Conservation (phyloP, 2,329 filamentous ascomycete genomes). For the Geosmithia putterillii region DNA sequence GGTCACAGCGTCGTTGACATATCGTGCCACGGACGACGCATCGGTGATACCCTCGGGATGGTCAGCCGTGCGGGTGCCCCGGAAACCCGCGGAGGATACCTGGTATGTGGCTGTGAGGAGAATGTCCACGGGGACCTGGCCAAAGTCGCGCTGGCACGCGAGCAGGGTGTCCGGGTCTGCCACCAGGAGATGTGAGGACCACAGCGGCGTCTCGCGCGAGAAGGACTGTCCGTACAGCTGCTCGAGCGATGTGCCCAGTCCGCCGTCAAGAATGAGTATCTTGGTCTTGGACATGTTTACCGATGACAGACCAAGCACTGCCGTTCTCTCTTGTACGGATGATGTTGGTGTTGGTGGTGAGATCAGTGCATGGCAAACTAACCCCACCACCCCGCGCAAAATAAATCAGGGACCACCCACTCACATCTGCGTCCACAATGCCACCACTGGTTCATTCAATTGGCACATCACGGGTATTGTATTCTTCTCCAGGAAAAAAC, state of each 20-base stretch:
- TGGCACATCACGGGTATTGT: too few relatives aligned
- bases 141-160: slow-evolving; percentile 44
- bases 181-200: slow-evolving; percentile 56
- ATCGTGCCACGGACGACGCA: slow-evolving; percentile 21
- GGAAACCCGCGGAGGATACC: slow-evolving; percentile 43
- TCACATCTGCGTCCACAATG: too few relatives aligned
- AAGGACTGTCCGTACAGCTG: slow-evolving; percentile 43
- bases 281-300: slow-evolving; percentile 8
- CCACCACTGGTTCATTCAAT: too few relatives aligned
- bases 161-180: slow-evolving; percentile 36
- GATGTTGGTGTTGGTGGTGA: too few relatives aligned
- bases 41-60: slow-evolving; percentile 29
- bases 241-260: slow-evolving; percentile 54
- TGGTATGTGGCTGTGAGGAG: slow-evolving; percentile 59
- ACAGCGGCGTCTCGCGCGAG: slow-evolving; percentile 41
- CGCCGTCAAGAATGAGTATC: slow-evolving; percentile 49
- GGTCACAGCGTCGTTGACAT: slow-evolving; percentile 28
- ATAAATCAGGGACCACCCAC: too few relatives aligned
- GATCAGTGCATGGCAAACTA: too few relatives aligned
- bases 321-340: too few relatives aligned
- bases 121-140: slow-evolving; percentile 44
- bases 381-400: too few relatives aligned
- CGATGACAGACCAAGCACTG: too few relatives aligned
- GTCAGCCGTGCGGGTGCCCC: slow-evolving; percentile 27
- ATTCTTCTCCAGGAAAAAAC: not conserved